Percentiles rank a stretch among this genome's conserved stretches.
Conservation (phyloP, 768 basidiomycete species). For the Mycena vulgaris region DNA sequence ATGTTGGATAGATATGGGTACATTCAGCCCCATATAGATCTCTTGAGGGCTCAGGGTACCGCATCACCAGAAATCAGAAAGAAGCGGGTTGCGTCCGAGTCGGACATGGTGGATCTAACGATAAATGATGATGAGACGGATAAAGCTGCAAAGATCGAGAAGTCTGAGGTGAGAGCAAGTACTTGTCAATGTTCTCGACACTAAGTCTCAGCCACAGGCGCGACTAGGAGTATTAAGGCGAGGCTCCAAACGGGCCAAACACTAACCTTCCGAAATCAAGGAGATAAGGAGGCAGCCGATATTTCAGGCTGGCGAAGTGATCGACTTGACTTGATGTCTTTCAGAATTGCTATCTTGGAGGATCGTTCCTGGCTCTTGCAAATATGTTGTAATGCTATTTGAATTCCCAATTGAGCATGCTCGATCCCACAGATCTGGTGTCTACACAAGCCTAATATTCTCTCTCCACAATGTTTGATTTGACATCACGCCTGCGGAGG, state of each 20-base stretch:
- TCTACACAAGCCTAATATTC: no score
- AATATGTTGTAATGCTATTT: no score
- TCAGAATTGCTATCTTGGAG: no score
- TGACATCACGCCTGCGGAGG: no score
- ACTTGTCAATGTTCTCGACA: background rate
- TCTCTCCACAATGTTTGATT: no score
- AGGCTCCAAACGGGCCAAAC: slow-evolving; percentile 15
- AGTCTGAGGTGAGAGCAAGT: slow-evolving; percentile 11
- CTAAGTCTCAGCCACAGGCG: background rate
- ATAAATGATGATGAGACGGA: slow-evolving; percentile 4
- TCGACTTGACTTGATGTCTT: slow-evolving; percentile 35
- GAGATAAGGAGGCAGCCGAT: slow-evolving; percentile 12
- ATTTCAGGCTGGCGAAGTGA: slow-evolving; percentile 25
- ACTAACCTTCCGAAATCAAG: slow-evolving; percentile 18
- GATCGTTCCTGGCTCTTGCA: no score
- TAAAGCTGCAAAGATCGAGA: slow-evolving; percentile 26
- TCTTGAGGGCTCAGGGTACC: slow-evolving; percentile 23
- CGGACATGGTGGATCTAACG: slow-evolving; percentile 17
- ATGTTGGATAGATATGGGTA: no score
- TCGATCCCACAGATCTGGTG: no score
- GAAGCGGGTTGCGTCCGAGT: no score
- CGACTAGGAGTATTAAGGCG: slow-evolving; percentile 25
- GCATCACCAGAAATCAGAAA: no score
- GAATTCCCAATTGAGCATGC: no score
- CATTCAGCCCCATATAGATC: background rate